Evolutionary conservation across 805 yeast species (phyloP).

Genomic region (Cyberlindnera meyerae): DNA sequence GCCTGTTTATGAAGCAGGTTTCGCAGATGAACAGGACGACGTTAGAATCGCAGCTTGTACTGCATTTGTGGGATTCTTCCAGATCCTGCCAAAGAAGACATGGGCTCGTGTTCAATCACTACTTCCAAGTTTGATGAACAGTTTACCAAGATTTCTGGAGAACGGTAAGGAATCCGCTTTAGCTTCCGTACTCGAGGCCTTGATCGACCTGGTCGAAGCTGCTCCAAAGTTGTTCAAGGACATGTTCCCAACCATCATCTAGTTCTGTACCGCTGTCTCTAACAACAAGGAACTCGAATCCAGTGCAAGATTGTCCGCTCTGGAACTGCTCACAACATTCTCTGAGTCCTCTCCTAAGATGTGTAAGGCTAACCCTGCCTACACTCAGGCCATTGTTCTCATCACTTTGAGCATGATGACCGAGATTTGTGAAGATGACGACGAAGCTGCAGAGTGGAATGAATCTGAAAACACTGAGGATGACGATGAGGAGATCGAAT

Average conservation of each 20-base stretch:
- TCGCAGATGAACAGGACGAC: constrained; percentile 71
- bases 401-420: constrained; percentile 81
- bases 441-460: constrained; percentile 85
- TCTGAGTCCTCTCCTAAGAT: constrained; percentile 91
- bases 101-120: constrained; percentile 78
- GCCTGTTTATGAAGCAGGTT: constrained; percentile 75
- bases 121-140: constrained; percentile 78
- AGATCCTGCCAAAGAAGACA: constrained; percentile 66
- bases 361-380: constrained; percentile 78
- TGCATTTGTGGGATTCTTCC: constrained; percentile 88
- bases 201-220: constrained; percentile 84
- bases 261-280: constrained; percentile 79
- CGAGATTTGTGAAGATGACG: constrained; percentile 86
- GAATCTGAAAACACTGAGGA: constrained; percentile 73
- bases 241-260: constrained; percentile 83
- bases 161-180: constrained; percentile 77
- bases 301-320: constrained; percentile 74
- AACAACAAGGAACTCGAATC: constrained; percentile 79
- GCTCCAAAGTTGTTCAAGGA: constrained; percentile 94
- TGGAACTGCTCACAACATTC: constrained; percentile 86
- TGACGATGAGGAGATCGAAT: constrained; percentile 80
- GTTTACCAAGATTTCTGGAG: constrained; percentile 78
- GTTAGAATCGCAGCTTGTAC: constrained; percentile 89
- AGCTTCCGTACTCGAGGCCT: constrained; percentile 80
- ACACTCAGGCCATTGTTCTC: constrained; percentile 66